A percentile compares a stretch with the other conserved stretches of the same genome.
Conservation (phyloP, 2,329 filamentous ascomycete species). For the Talaromyces verruculosus region DNA sequence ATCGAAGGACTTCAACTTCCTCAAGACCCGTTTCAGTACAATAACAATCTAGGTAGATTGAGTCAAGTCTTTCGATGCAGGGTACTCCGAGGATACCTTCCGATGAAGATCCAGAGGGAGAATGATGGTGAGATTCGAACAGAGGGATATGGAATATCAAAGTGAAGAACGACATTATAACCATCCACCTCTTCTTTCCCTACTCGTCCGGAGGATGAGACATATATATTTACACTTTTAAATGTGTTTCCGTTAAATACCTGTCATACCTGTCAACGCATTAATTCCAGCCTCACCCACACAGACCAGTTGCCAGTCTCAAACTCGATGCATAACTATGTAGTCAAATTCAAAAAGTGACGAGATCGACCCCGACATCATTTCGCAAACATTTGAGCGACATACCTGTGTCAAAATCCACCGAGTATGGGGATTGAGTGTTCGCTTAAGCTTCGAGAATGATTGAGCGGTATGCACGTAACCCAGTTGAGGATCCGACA, state of each 20-base stretch:
- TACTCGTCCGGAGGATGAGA: background rate
- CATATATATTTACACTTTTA: background rate
- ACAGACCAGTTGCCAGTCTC: no score
- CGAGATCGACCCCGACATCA: background rate
- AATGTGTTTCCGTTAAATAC: background rate
- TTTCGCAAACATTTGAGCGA: background rate
- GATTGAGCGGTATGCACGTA: background rate
- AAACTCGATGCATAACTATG: background rate
- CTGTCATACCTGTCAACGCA: background rate
- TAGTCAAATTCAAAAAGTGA: background rate
- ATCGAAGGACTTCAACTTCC: background rate
- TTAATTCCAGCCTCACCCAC: background rate
- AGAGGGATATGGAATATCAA: background rate
- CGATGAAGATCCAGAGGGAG: background rate
- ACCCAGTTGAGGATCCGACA: background rate
- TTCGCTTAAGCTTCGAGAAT: constrained; percentile 6
- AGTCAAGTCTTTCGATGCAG: background rate
- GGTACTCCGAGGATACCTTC: background rate
- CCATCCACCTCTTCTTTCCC: background rate
- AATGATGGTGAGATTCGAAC: background rate
- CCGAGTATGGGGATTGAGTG: background rate
- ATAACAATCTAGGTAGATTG: background rate
- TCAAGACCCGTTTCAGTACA: constrained; percentile 8
- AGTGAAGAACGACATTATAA: background rate
- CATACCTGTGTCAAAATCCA: background rate